Evolutionary conservation across 768 basidiomycete genomes (phyloP), one percentile per base, ranked within the genome.

Genomic region (Amanita fuliginea): DNA sequence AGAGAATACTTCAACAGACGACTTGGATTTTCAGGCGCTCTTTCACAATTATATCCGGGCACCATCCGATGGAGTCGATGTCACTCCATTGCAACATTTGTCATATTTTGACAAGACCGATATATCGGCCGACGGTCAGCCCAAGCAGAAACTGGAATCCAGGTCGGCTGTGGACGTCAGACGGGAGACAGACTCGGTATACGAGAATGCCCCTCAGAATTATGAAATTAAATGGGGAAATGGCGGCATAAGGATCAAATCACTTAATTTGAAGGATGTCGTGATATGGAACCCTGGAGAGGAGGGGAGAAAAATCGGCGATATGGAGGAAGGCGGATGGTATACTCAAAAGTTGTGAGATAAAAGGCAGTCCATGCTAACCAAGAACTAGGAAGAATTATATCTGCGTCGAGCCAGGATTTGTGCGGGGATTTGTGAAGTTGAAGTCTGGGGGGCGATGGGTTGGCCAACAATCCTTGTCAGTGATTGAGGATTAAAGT

Each of bases 271-370:
- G 54, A 83, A 81, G 59, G 83, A 91, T 52, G 77, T 92, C 6
- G 91, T 93, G n/a, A 68, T 95, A 35, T 98, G 96, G 95, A 98
- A 99, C 68, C 95, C 96, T 6, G 80, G 80, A 57, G 71, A 69
- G 28, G 78, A 74, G 52, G 91, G 91, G 0, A 67, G 70, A 19
- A 83, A 78, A 58, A 85, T 98, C 7, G 79, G 64, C 10, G 95
- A 99, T 60, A 91, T 99, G 90, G 90, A 97, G 60, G 73, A 76
- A 5, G 75, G 76, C 0, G 95, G 94, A 62, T 94, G 89, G 89
- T 92, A 61, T 78, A 64, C 47, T 19, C 21, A 36, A 19, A 46
- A 21, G 37, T 24, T 32, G 24, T 36, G 18, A 26, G 2, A 10
- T 46, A 28, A n/a, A 41, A 26, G 28, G 11, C 26, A 21, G 44